These are phyloP conservation scores for Trichoderma simmonsii DNA, from an alignment of 2,329 filamentous ascomycete species.

Conservation along the genomic window DNA sequence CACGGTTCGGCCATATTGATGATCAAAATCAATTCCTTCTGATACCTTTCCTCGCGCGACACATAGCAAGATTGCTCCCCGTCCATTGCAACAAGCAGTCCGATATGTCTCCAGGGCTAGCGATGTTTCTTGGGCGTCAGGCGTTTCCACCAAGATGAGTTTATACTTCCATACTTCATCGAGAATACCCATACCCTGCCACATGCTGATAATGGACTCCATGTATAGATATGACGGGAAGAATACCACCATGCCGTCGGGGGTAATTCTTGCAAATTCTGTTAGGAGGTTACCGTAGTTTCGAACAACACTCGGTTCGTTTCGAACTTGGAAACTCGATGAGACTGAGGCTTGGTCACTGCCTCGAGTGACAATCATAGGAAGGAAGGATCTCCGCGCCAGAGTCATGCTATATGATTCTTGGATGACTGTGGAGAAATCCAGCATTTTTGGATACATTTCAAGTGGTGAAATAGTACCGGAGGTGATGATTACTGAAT, in stretches of 20 bases:
- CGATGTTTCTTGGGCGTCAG: constrained; percentile 94
- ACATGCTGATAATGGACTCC: constrained; percentile 98
- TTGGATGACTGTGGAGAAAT: constrained; percentile 87
- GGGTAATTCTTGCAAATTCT: constrained; percentile 93
- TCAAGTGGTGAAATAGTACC: constrained; percentile 95
- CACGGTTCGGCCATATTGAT: constrained; percentile 95
- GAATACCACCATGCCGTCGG: constrained; percentile 97
- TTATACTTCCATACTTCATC: constrained; percentile 99
- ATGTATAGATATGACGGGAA: constrained; percentile 99
- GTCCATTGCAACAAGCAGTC: constrained; percentile 94
- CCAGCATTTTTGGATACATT: constrained; percentile 99
- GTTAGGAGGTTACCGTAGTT: constrained; percentile 94
- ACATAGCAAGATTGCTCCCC: constrained; percentile 88
- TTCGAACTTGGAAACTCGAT: constrained; percentile 90
- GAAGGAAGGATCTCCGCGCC: constrained; percentile 88
- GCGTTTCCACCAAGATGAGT: constrained; percentile 94
- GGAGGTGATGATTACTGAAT: constrained; percentile 96
- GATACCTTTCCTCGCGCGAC: constrained; percentile 96
- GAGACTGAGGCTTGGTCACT: constrained; percentile 92
- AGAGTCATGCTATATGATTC: constrained; percentile 98
- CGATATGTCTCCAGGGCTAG: constrained; percentile 94
- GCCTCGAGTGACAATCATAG: constrained; percentile 94
- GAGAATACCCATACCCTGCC: constrained; percentile 97
- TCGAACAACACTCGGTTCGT: constrained; percentile 92
- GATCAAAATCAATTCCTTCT: constrained; percentile 98